Conservation (phyloP, 257 asterid species). For the Solanum virginianum region DNA sequence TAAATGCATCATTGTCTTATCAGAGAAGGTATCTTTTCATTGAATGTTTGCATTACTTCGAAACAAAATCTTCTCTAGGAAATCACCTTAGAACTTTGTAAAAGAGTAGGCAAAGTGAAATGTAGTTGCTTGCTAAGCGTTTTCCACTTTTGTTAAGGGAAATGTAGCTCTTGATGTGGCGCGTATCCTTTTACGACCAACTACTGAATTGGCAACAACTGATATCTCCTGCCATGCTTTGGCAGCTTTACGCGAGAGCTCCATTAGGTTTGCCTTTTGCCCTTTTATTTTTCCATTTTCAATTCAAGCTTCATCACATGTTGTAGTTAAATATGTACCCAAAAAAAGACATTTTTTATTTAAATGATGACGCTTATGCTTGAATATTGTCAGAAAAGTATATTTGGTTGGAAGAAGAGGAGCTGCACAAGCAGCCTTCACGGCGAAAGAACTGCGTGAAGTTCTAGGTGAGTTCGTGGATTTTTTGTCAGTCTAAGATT, state of each 20-base stretch:
- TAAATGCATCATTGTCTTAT: neutral
- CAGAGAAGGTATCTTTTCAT: neutral
- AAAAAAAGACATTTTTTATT: neutral
- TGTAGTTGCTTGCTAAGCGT: neutral
- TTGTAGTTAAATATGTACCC: neutral
- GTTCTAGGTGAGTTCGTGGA: constrained; percentile 43
- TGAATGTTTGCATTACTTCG: neutral
- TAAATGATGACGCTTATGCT: neutral
- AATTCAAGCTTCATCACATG: neutral
- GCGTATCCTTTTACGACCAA: constrained; percentile 77
- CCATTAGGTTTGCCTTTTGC: constrained; percentile 47
- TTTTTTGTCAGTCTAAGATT: neutral
- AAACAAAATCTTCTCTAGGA: neutral
- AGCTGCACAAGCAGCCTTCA: constrained; percentile 92
- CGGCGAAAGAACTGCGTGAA: constrained; percentile 93
- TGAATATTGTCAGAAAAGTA: constrained; percentile 51
- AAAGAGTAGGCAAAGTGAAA: neutral
- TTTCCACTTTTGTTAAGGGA: constrained; percentile 34
- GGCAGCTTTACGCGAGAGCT: constrained; percentile 60
- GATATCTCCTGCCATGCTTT: constrained; percentile 79
- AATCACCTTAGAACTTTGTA: neutral
- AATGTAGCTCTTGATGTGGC: constrained; percentile 98
- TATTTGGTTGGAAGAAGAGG: constrained; percentile 97
- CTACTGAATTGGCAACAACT: constrained; percentile 61
- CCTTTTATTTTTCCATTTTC: neutral